Base-by-base conservation (phyloP, 169 alveolate genomes). In the Plasmodium yoelii region DNA sequence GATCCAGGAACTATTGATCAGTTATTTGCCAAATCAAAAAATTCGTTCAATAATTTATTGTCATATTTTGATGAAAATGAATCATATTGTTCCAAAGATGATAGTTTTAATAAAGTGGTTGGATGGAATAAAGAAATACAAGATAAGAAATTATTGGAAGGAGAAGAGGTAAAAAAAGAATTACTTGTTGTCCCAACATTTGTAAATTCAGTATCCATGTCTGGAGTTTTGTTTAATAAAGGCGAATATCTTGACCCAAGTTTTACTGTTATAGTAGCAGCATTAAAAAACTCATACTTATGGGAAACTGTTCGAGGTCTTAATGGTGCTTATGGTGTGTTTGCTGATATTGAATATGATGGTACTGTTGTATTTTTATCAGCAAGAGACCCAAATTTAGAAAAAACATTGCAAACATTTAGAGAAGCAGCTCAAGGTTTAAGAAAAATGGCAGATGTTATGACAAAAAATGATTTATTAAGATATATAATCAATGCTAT, bases 241-340 rank as follows among this genome's bases (percentile, higher is more conserved):
- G 59, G 44, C 7, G 96, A 94, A 51, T 73, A 86, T 42, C 46
- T 91, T 15, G 86, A 65, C 63, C 95, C 95, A 2, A 87, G 93
- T 5, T 91, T 88, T 47, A 71, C 73, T 26, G 90, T 94, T 18
- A 87, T 92, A n/a, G 72, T 92, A 28, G 95, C 93, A 34, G 94
- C 92, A 42, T 26, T 94, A 59, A 57, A 80, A 44, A 69, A 92
- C 53, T 59, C 93, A 5, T 91, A 92, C 71, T 69, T 94, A 65
- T 94, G 94, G 95, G 92, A 88, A 55, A 91, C 87, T 19, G 92
- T 94, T 13, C 88, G 96, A 82, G 92, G 90, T 61, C 47, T 93
- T 2, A 72, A 90, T 68, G 96, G 96, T 1, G 96, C 96, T 0
- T 94, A 94, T 69, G 94, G 95, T 46, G 96, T 92, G 22, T 88